Evolutionary conservation across 164 flowering plant species (phyloP).

Genomic region (Nelumbo lutea): DNA sequence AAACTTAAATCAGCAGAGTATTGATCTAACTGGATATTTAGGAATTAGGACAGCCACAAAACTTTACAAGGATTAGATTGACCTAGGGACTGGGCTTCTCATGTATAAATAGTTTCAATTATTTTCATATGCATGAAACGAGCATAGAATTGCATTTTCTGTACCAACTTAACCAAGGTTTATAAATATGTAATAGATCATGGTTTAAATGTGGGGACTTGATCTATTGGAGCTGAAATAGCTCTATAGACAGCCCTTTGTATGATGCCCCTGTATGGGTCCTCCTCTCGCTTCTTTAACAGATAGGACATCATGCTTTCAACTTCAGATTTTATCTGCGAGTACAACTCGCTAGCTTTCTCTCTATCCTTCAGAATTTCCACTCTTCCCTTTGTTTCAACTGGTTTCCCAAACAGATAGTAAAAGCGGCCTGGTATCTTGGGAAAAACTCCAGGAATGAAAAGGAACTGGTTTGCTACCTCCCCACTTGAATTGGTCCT

Average conservation of each 20-base stretch:
- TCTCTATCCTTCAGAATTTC: conserved; percentile 42
- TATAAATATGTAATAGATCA: conserved; percentile 10
- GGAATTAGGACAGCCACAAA: too few relatives aligned
- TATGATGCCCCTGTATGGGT: conserved; percentile 62
- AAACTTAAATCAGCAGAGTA: too few relatives aligned
- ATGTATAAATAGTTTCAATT: too few relatives aligned
- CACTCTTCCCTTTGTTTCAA: conserved; percentile 52
- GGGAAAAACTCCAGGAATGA: conserved; percentile 56
- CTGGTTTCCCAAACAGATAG: conserved; percentile 80
- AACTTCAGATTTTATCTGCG: conserved; percentile 61
- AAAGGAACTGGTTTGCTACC: conserved; percentile 44
- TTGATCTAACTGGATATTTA: too few relatives aligned
- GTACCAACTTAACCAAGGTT: conserved; percentile 2
- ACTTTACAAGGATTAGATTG: too few relatives aligned
- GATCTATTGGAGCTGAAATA: conserved; percentile 17
- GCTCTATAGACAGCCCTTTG: conserved; percentile 50
- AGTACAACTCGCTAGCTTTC: conserved; percentile 51
- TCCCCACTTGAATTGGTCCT: conserved; percentile 50
- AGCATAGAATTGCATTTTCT: neutral
- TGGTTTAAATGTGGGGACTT: conserved; percentile 43
- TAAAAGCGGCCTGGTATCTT: conserved; percentile 86
- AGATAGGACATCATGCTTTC: conserved; percentile 47
- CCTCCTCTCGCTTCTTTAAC: conserved; percentile 68
- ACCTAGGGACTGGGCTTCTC: too few relatives aligned
- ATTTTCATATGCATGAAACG: neutral